These are phyloP conservation scores for Myxozyma monticola DNA, from an alignment of 805 yeast species.

Conservation along the genomic window DNA sequence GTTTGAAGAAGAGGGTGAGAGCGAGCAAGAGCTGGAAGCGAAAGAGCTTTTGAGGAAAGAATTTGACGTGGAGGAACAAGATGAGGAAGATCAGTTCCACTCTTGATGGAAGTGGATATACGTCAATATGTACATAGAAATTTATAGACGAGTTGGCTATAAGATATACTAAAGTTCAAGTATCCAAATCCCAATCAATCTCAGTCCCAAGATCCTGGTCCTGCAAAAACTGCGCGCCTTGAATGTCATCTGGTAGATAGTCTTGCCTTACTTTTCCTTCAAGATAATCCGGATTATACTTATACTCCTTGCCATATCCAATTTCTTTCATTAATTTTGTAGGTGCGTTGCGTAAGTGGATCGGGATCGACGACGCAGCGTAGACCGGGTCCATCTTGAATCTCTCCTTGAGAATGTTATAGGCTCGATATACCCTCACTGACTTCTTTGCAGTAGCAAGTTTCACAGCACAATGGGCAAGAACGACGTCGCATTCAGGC, in stretches of 20 bases:
- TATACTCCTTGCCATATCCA: conserved; percentile 82
- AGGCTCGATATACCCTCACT: conserved; percentile 80
- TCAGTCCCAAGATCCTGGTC: conserved; percentile 39
- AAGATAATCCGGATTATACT: conserved; percentile 79
- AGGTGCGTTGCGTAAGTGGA: conserved; percentile 91
- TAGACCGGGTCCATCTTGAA: conserved; percentile 60
- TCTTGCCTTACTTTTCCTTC: conserved; percentile 74
- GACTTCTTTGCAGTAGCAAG: conserved; percentile 83
- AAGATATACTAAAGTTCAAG: neutral
- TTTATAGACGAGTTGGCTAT: neutral
- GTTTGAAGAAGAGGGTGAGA: conserved; percentile 1
- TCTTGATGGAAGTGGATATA: conserved; percentile 1
- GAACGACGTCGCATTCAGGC: conserved; percentile 87
- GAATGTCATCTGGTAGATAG: conserved; percentile 68
- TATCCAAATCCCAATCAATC: conserved; percentile 15
- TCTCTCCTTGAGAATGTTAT: conserved; percentile 62
- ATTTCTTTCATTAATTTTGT: conserved; percentile 84
- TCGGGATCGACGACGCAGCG: conserved; percentile 54
- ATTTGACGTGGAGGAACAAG: conserved; percentile 8
- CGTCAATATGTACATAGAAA: neutral
- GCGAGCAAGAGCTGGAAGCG: neutral
- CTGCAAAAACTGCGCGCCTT: conserved; percentile 51
- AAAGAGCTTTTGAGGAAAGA: conserved; percentile 1
- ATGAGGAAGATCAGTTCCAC: conserved; percentile 15
- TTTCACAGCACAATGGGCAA: conserved; percentile 93